Percentiles rank a stretch among this genome's conserved stretches.
Evolutionary conservation across 2,329 filamentous ascomycete species (phyloP).

Genomic region (Fusarium marasasianum): DNA sequence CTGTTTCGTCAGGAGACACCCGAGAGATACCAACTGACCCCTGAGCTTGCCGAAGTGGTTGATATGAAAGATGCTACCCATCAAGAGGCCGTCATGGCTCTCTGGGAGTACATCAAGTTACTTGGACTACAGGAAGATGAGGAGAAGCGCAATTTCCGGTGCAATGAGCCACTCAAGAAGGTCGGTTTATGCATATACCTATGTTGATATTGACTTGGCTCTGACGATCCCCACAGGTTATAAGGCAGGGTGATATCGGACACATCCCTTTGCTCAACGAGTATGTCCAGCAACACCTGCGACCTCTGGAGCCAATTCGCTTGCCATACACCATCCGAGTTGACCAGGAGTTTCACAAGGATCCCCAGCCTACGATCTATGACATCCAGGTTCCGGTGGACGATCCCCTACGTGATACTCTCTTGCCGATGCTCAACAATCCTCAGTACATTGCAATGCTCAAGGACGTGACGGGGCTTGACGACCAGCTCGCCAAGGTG

Average conservation of each 20-base stretch:
- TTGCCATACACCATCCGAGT: conserved; percentile 94
- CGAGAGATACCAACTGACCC: conserved; percentile 83
- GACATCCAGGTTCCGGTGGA: conserved; percentile 87
- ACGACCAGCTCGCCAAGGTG: conserved; percentile 85
- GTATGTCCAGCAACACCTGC: conserved; percentile 80
- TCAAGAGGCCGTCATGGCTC: conserved; percentile 85
- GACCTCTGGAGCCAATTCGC: conserved; percentile 80
- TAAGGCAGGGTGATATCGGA: conserved; percentile 77
- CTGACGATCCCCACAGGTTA: conserved; percentile 63
- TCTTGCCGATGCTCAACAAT: conserved; percentile 73
- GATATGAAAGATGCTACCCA: conserved; percentile 89
- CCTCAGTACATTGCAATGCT: conserved; percentile 76
- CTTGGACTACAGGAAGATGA: conserved; percentile 92
- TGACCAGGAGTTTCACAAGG: conserved; percentile 81
- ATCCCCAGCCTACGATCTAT: conserved; percentile 84
- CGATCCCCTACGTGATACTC: conserved; percentile 77
- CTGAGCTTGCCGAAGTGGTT: conserved; percentile 81
- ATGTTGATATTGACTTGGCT: neutral
- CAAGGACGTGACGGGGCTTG: conserved; percentile 78
- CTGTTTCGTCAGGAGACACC: conserved; percentile 85
- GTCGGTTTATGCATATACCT: conserved; percentile 58
- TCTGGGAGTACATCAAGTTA: conserved; percentile 94
- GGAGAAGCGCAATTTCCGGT: conserved; percentile 91
- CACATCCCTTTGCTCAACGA: conserved; percentile 88
- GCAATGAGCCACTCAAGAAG: conserved; percentile 82